Conservation (phyloP, 441 rosid species). For the Pelargonium citronellum region DNA sequence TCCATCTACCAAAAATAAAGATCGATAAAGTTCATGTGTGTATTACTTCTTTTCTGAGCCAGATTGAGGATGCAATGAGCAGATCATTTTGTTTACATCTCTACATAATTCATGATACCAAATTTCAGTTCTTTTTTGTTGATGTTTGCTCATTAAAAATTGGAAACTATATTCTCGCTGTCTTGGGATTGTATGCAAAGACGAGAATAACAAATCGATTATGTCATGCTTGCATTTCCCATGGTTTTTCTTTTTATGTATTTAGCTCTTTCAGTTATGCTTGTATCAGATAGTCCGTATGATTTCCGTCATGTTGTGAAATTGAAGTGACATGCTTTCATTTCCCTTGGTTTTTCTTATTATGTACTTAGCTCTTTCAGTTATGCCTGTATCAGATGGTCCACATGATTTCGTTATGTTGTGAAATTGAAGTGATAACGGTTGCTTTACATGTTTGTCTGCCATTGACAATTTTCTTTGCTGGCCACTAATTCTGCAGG, state of each 20-base stretch:
- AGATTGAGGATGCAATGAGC: no score
- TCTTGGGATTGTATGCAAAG: background rate
- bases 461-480: background rate
- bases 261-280: background rate
- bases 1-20: slow-evolving; percentile 1
- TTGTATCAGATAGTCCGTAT: background rate
- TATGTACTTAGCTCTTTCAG: background rate
- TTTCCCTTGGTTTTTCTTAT: no score
- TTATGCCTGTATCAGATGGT: background rate
- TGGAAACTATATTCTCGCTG: background rate
- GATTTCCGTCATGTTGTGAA: background rate
- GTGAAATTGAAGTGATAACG: slow-evolving; percentile 2
- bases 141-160: background rate
- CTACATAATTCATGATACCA: no score
- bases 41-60: no score
- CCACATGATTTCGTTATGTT: background rate
- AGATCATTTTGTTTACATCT: no score
- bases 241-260: background rate
- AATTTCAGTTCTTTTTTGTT: no score
- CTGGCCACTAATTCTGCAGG: slow-evolving; percentile 40
- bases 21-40: background rate
- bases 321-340: slow-evolving; percentile 2
- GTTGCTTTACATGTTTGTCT: background rate
- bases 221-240: background rate
- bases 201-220: no score